Percentiles rank a stretch among this genome's conserved stretches.
Conservation (phyloP, 75 land plant genomes). For the Pinus taeda region DNA sequence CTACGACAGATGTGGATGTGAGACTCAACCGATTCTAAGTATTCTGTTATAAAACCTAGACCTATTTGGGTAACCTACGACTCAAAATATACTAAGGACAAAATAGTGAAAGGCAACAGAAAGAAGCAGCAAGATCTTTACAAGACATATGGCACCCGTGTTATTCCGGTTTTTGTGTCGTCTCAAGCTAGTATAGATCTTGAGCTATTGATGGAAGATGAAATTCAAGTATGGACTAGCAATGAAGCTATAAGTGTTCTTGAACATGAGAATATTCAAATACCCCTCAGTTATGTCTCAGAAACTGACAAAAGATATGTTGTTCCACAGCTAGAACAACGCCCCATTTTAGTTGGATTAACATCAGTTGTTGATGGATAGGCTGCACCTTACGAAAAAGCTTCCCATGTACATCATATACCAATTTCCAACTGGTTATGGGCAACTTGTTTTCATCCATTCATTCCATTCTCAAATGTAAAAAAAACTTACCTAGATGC, state of each 20-base stretch:
- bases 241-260: constrained; percentile 96
- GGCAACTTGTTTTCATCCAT: constrained; percentile 98
- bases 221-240: constrained; percentile 94
- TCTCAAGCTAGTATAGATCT: constrained; percentile 87
- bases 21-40: constrained; percentile 41
- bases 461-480: constrained; percentile 95
- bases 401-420: constrained; percentile 88
- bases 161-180: constrained; percentile 95
- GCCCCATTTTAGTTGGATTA: constrained; percentile 93
- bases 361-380: constrained; percentile 90
- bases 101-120: constrained; percentile 22
- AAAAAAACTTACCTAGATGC: constrained; percentile 83
- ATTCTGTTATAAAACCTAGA: constrained; percentile 69
- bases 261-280: constrained; percentile 75
- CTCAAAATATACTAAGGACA: constrained; percentile 36
- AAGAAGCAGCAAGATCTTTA: constrained; percentile 50
- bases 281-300: too few relatives aligned
- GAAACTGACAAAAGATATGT: constrained; percentile 78
- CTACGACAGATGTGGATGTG: constrained; percentile 59
- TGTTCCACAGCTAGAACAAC: constrained; percentile 68
- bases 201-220: constrained; percentile 92
- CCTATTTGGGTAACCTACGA: constrained; percentile 63
- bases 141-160: constrained; percentile 92
- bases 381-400: constrained; percentile 94
- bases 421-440: constrained; percentile 95